Conservation (phyloP, 176 grass and related monocot species). For the Elymus sibiricus region DNA sequence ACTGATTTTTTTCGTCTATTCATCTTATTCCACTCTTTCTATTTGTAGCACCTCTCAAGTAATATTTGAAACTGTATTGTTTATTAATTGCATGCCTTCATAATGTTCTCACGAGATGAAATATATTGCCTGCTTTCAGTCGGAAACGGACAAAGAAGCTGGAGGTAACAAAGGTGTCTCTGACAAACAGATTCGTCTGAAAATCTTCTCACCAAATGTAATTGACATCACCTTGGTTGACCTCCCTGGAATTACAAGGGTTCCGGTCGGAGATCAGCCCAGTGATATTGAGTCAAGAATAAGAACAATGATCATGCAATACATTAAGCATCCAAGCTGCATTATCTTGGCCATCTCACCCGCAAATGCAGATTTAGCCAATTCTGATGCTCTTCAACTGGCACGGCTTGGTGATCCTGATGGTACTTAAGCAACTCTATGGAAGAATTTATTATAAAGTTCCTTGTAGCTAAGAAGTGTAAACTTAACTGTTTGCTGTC, state of each 20-base stretch:
- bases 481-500: conserved; percentile 27
- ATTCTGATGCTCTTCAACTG: conserved; percentile 92
- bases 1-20: not conserved
- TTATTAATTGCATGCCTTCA: conserved; percentile 10
- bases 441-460: conserved; percentile 29
- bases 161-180: conserved; percentile 83
- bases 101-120: conserved; percentile 26
- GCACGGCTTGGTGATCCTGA: conserved; percentile 91
- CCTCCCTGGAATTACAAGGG: conserved; percentile 88
- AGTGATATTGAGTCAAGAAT: conserved; percentile 90
- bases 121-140: conserved; percentile 42
- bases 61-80: not conserved
- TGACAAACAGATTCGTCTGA: conserved; percentile 86
- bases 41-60: not conserved
- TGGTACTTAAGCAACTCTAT: conserved; percentile 48
- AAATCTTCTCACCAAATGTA: conserved; percentile 90
- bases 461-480: conserved; percentile 3
- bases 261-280: conserved; percentile 91
- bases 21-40: not conserved
- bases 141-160: conserved; percentile 88
- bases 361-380: conserved; percentile 92
- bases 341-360: conserved; percentile 92
- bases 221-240: conserved; percentile 96
- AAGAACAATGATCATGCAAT: conserved; percentile 82
- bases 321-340: conserved; percentile 89